Percentiles rank a stretch among this genome's conserved stretches.
Conservation (phyloP, 345 rosid genomes). For the Aethionema arabicum region DNA sequence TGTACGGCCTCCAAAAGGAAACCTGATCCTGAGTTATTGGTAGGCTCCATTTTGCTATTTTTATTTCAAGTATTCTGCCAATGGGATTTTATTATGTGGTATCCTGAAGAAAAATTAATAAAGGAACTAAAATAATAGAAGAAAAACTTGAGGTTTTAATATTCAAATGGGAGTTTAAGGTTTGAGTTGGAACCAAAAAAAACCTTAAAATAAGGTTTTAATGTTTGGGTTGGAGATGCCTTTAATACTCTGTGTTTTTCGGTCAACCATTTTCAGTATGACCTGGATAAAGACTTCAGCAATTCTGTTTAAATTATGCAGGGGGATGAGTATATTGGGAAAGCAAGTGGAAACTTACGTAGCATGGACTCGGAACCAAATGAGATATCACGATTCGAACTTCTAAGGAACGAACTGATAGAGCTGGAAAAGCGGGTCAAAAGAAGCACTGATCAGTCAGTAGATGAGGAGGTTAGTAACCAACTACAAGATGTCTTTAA, state of each 20-base stretch:
- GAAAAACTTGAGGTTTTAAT: no score
- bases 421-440: conserved; percentile 89
- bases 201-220: no score
- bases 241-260: not conserved
- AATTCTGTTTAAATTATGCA: conserved; percentile 43
- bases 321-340: conserved; percentile 46
- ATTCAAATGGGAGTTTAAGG: no score
- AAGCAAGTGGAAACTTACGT: conserved; percentile 40
- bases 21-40: conserved; percentile 41
- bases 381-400: conserved; percentile 76
- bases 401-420: conserved; percentile 77
- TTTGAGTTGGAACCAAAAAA: no score
- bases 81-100: conserved; percentile 6
- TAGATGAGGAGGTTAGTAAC: conserved; percentile 61
- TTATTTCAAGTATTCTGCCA: conserved; percentile 18
- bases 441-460: conserved; percentile 66
- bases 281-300: conserved; percentile 13
- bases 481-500: conserved; percentile 9
- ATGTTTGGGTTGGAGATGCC: no score
- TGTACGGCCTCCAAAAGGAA: conserved; percentile 41
- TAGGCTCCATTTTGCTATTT: conserved; percentile 22
- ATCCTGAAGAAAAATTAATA: no score
- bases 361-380: conserved; percentile 49
- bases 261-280: conserved; percentile 19
- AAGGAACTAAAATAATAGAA: no score